Conservation (phyloP, 208 protist species). For the Trypanosoma caninum region DNA sequence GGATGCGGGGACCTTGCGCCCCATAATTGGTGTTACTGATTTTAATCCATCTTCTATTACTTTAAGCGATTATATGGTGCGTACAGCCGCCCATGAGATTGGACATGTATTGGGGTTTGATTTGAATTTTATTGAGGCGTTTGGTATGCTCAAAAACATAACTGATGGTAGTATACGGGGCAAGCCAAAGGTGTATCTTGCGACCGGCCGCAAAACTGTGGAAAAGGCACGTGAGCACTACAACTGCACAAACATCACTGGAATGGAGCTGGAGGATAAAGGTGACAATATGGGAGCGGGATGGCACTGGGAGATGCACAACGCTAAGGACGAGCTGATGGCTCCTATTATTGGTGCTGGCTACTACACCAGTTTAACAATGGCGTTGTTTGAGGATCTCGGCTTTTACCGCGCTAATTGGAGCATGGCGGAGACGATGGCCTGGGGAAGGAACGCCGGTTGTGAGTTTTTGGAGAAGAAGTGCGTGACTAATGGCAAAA, state of each 20-base stretch:
- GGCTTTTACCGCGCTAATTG: constrained; percentile 22
- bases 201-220: neutral
- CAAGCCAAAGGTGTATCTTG: neutral
- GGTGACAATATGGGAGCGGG: constrained; percentile 9
- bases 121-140: neutral
- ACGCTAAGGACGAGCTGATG: constrained; percentile 33
- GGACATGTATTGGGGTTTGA: constrained; percentile 1
- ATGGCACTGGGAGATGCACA: constrained; percentile 35
- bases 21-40: too few species aligned
- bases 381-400: constrained; percentile 4
- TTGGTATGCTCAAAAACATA: neutral
- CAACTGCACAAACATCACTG: neutral
- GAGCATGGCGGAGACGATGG: constrained; percentile 22
- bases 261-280: constrained; percentile 39
- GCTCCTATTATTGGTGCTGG: neutral
- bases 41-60: too few species aligned
- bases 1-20: too few species aligned
- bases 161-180: neutral
- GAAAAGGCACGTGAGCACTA: neutral
- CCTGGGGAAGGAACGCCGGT: constrained; percentile 28
- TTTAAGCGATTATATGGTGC: neutral
- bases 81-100: neutral
- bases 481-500: constrained; percentile 22
- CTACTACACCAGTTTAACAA: constrained; percentile 29
- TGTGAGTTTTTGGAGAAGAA: constrained; percentile 23